Evolutionary conservation across 768 basidiomycete genomes (phyloP), one percentile per base, ranked within the genome.

Genomic region (Mycena floridula): DNA sequence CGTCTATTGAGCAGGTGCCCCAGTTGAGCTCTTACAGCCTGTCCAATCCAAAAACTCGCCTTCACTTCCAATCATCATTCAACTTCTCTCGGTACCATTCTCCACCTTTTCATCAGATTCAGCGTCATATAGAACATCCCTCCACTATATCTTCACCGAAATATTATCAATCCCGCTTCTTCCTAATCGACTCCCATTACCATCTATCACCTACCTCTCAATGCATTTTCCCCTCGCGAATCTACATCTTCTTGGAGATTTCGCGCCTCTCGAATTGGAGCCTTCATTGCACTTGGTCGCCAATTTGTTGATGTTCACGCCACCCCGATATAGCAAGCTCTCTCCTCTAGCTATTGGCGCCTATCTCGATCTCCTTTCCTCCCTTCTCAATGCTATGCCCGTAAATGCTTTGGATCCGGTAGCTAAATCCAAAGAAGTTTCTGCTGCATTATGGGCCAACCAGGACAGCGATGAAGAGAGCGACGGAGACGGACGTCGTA

Each of bases 151-250:
- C 23, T 51, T 87, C 43, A 56, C 66, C 13, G 61, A 67, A 48
- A 77, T 94, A 44, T 68, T 95, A 46, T 74, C 82, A 1, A 68
- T 94, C 36, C 85, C 88, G 0, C 65, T 90, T 0, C 72, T 97
- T 0, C 90, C 89, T 1, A 85, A 88, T 60, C 84, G 80, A 7
- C 67, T 86, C 37, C 85, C 79, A 26, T 67, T 82, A 18, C 59
- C 65, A 0, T 72, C 78, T 18, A 73, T 95, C 26, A 78, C 80
- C 3, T 62, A 72, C 20, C 67, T 97, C 30, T 80, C 85, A 13
- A 68, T 79, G 13, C 67, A 71, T 8, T 67, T 94, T 11, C 89
- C 90, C 2, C 67, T 75, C 37, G 40, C 59, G 0, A 46, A 61
- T 25, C 60, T 77, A 15, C 58, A 60, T 70, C 32, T 49, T 63